Base-by-base conservation (phyloP, 2,329 filamentous ascomycete genomes). In the Aphanoascus verrucosus region DNA sequence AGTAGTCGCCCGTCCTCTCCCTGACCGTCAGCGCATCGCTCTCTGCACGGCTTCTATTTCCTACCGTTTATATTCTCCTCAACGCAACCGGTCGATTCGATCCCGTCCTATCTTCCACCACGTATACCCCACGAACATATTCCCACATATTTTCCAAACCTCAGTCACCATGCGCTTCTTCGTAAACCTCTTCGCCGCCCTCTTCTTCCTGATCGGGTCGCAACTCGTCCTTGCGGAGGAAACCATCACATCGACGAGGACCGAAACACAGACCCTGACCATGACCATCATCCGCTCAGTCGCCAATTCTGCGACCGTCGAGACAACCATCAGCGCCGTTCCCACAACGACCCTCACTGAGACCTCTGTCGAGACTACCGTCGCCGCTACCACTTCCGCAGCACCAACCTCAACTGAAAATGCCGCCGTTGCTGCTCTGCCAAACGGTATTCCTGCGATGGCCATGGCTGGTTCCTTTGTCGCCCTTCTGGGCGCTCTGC, bases 241-340 rank as follows among this genome's bases (percentile, higher is more conserved):
- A 32, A 64, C 64, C 40, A 61, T 68, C 20, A 70, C 67, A 17
- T 65, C 67, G 45, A 69, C 70, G 57, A 59, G 62, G 56, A 69
- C 70, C 20, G 74, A 74, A 58, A 73, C 73, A 20, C 70, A 72
- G 42, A 71, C 77, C 15, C 69, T 72, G 11, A 62, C 65, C 50
- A 65, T 65, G 35, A 59, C 66, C 1, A 59, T 65, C 47, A 55
- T 60, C 48, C 58, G 55, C 35, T 55, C 56, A 19, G 52, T 57
- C 56, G 53, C 44, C 31, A 55, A 56, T 20, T 54, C 60, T 5
- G 55, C 60, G 43, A 48, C 52, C 23, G 43, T 55, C 37, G 55
- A 55, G 34, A 52, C 56, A 23, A 56, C 64, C 14, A 60, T 58
- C 40, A 56, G 28, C 34, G 35, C 44, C 38, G 23, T 31, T 11